Evolutionary conservation across 2,329 filamentous ascomycete species (phyloP).

Genomic region (Plectosphaerella cucumerina): DNA sequence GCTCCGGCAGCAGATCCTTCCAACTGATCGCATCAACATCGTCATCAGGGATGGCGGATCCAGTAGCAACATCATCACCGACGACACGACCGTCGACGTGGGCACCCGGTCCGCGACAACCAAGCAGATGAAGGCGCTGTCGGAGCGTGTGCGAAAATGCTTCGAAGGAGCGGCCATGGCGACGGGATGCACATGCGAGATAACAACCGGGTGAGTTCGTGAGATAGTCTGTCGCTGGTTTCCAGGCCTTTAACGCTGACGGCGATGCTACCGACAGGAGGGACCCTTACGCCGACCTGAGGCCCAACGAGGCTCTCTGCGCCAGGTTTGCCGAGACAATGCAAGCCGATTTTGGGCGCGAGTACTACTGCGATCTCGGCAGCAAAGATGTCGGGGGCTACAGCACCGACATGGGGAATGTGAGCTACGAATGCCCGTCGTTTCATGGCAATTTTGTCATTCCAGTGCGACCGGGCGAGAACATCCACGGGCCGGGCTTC

Average conservation of each 20-base stretch:
- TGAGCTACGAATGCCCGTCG: constrained; percentile 39
- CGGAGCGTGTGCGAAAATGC: constrained; percentile 21
- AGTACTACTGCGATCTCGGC: not conserved
- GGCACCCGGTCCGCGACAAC: constrained; percentile 44
- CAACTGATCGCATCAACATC: constrained; percentile 30
- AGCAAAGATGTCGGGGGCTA: constrained; percentile 15
- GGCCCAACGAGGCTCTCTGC: constrained; percentile 39
- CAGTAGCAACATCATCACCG: constrained; percentile 33
- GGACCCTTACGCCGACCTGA: constrained; percentile 39
- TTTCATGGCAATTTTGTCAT: constrained; percentile 46
- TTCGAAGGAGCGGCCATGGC: constrained; percentile 29
- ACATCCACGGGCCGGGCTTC: constrained; percentile 36
- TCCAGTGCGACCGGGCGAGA: constrained; percentile 27
- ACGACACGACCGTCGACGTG: constrained; percentile 53
- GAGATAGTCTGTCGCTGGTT: not conserved
- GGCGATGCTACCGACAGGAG: constrained; percentile 13
- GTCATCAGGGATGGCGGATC: constrained; percentile 31
- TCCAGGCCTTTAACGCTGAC: not conserved
- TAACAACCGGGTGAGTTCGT: constrained; percentile 25
- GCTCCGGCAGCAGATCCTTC: constrained; percentile 21
- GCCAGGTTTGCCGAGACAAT: constrained; percentile 38
- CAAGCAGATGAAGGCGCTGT: constrained; percentile 21
- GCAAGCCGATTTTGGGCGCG: constrained; percentile 20
- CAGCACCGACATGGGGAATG: constrained; percentile 49
- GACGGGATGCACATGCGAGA: constrained; percentile 24